Base-by-base conservation (phyloP, 2,329 filamentous ascomycete species). In the Exophiala mesophila region DNA sequence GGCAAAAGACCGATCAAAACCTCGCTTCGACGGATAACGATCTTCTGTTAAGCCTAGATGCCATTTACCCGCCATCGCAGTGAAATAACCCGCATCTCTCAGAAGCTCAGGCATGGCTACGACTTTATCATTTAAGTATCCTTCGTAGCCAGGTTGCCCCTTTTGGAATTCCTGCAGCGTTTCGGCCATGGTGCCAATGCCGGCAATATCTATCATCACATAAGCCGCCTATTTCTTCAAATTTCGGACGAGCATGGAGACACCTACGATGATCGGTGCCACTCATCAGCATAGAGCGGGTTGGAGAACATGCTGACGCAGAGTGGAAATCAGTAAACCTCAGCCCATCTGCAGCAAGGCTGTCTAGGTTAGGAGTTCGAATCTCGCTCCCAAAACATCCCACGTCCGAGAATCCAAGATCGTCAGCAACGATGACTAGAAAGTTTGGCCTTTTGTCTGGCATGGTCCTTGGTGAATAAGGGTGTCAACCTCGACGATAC, bases 161-260 rank as follows among this genome's bases (percentile, higher is more conserved):
- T 49, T 47, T 26, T 54, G 45, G 13, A 52, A 45, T 23, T 48
- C n/a, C 20, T 39, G 38, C 35, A 53, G 50, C 19, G 35, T 45
- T 39, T 62, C 59, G 3, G 48, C 47, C 55, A 63, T 52, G 1
- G 45, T 40, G 3, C 61, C 60, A 1, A 63, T 31, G 3, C 60
- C 59, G 20, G 56, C 57, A 26, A 63, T 56, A 23, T 62, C n/a
- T n/a, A n/a, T n/a, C n/a, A n/a, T n/a, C n/a, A n/a, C n/a, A n/a
- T n/a, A n/a, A n/a, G n/a, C n/a, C n/a, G n/a, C n/a, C n/a, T n/a
- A n/a, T 39, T 54, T 49, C 49, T 74, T 69, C 41, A 81, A 59
- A 44, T 78, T 77, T 2, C 77, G 78, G 2, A 82, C 64, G 1
- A 78, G 64, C 7, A 64, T 64, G 44, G 67, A n/a, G n/a, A n/a